These are phyloP conservation scores for Paraleonurus japonicus DNA, from an alignment of 257 asterid species.

Conservation along the genomic window DNA sequence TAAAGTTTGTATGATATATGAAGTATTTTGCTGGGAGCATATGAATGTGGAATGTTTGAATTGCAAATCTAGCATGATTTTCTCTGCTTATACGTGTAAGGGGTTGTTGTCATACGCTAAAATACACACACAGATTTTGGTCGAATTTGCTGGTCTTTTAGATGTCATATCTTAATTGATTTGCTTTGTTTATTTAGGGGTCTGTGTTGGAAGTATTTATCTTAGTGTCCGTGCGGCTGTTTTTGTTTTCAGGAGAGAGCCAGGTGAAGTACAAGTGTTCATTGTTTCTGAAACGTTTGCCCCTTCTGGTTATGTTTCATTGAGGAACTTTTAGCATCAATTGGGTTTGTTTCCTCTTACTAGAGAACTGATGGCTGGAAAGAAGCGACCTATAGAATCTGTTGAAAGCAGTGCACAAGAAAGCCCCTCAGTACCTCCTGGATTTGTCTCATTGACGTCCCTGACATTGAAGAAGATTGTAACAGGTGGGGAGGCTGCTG, in stretches of 20 bases:
- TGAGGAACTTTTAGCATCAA: constrained; percentile 4
- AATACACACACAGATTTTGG: not conserved
- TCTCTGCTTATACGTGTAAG: not conserved
- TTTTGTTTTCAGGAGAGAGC: constrained; percentile 14
- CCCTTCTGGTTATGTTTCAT: constrained; percentile 16
- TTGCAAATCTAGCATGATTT: constrained; percentile 5
- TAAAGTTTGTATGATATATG: not conserved
- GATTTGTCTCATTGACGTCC: constrained; percentile 61
- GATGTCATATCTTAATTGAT: not conserved
- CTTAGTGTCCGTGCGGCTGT: no score
- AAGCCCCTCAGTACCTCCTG: constrained; percentile 67
- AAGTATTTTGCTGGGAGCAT: not conserved
- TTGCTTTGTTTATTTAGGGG: no score
- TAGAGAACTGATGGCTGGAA: constrained; percentile 47
- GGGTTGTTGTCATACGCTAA: not conserved
- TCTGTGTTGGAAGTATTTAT: no score
- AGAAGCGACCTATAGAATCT: constrained; percentile 22
- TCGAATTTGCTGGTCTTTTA: not conserved
- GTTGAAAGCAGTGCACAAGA: constrained; percentile 20
- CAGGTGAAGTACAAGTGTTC: not conserved
- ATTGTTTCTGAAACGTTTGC: constrained; percentile 8
- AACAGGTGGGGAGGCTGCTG: constrained; percentile 25
- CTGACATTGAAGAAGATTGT: constrained; percentile 46
- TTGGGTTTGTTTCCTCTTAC: not conserved
- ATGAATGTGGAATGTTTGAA: constrained; percentile 2